Conservation (phyloP, 2,329 filamentous ascomycete genomes). For the Emergomyces orientalis region DNA sequence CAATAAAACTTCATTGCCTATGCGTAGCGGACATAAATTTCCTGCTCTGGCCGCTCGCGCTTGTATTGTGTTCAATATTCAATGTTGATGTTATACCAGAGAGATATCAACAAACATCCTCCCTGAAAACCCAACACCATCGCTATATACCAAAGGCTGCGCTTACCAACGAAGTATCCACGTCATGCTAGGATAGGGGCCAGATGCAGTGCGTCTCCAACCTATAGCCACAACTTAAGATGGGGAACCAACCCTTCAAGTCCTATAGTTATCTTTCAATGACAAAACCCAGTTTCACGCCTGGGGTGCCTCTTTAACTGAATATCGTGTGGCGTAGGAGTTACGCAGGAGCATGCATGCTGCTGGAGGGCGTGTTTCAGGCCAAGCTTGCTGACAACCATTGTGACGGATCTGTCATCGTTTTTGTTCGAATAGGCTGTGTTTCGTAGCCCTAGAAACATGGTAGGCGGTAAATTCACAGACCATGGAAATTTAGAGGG, state of each 20-base stretch:
- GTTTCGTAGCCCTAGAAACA: background rate
- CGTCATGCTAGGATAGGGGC: too few relatives aligned
- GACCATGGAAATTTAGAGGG: background rate
- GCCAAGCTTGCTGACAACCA: background rate
- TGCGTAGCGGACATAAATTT: too few relatives aligned
- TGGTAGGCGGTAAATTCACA: background rate
- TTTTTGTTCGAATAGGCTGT: background rate
- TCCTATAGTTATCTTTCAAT: slow-evolving; percentile 50
- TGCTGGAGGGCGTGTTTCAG: background rate
- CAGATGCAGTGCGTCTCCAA: too few relatives aligned
- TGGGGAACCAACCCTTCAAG: slow-evolving; percentile 51
- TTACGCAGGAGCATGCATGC: slow-evolving; percentile 31
- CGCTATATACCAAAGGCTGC: too few relatives aligned
- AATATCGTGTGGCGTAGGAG: slow-evolving; percentile 44
- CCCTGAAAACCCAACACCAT: too few relatives aligned
- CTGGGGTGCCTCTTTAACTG: slow-evolving; percentile 49
- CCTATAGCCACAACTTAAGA: slow-evolving; percentile 47
- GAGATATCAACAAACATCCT: too few relatives aligned
- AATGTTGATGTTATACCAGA: too few relatives aligned
- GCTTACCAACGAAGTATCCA: too few relatives aligned
- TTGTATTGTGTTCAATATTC: too few relatives aligned
- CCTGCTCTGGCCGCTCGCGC: too few relatives aligned
- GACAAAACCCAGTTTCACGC: slow-evolving; percentile 44
- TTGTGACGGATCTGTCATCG: background rate
- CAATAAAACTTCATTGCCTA: too few relatives aligned